A percentile compares a stretch with the other conserved stretches of the same genome.
Conservation (phyloP, 805 yeast genomes). For the Cyberlindnera mrakii region DNA sequence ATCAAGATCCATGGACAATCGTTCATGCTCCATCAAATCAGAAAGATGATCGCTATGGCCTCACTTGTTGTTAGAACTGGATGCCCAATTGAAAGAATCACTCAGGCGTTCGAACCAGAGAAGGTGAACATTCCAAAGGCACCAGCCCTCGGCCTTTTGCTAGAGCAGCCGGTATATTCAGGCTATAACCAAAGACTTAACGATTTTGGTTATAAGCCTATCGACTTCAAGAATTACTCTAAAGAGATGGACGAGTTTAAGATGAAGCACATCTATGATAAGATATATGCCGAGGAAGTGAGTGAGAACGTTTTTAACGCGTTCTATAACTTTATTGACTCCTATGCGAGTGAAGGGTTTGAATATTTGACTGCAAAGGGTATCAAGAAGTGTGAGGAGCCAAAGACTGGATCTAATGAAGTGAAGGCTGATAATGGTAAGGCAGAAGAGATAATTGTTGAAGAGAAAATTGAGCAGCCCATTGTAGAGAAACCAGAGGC, state of each 20-base stretch:
- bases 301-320: slow-evolving; percentile 85
- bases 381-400: slow-evolving; percentile 22
- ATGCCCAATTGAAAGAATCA: slow-evolving; percentile 69
- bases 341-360: slow-evolving; percentile 55
- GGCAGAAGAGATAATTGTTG: not conserved
- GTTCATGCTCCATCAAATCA: slow-evolving; percentile 95
- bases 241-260: slow-evolving; percentile 80
- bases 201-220: slow-evolving; percentile 69
- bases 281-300: slow-evolving; percentile 85
- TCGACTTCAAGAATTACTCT: slow-evolving; percentile 62
- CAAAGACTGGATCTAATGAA: not conserved
- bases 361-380: slow-evolving; percentile 38
- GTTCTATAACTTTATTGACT: slow-evolving; percentile 85
- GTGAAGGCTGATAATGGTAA: not conserved
- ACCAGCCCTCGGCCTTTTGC: slow-evolving; percentile 86
- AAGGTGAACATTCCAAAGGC: slow-evolving; percentile 94
- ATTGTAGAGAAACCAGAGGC: not conserved
- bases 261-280: slow-evolving; percentile 82
- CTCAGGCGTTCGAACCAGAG: slow-evolving; percentile 66
- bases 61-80: slow-evolving; percentile 80
- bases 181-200: slow-evolving; percentile 68
- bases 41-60: slow-evolving; percentile 97
- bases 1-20: slow-evolving; percentile 97
- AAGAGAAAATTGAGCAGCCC: too few species aligned
- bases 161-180: slow-evolving; percentile 90